Percentiles rank a stretch among this genome's conserved stretches.
Evolutionary conservation across 371 early-diverging fungal genomes (phyloP).

Genomic region (Mortierella sp.): DNA sequence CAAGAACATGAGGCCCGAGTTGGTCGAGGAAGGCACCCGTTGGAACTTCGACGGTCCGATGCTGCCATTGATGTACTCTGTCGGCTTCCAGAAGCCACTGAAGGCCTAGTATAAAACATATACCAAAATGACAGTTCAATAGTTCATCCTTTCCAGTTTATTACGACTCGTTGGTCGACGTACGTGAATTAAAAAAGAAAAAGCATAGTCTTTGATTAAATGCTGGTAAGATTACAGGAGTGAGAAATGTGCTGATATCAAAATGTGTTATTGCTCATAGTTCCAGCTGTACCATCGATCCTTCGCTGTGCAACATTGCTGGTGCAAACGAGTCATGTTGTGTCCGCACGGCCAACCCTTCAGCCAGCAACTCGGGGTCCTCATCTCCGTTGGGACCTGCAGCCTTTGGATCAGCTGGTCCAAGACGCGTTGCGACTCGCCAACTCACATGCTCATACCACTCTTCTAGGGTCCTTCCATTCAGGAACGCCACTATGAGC

Average conservation of each 20-base stretch:
- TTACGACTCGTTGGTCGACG: neutral
- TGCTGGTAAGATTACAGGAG: no score
- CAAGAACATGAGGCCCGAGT: slow-evolving; percentile 30
- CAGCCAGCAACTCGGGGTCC: slow-evolving; percentile 31
- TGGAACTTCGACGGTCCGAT: slow-evolving; percentile 33
- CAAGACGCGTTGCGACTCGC: slow-evolving; percentile 26
- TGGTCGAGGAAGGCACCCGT: slow-evolving; percentile 38
- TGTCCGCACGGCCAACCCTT: neutral
- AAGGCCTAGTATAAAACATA: no score
- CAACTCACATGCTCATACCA: slow-evolving; percentile 67
- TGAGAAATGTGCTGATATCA: no score
- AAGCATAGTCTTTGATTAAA: neutral
- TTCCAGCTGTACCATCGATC: no score
- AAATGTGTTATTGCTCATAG: no score
- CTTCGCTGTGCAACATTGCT: no score
- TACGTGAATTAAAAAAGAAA: neutral
- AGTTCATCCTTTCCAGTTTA: neutral
- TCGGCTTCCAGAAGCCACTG: slow-evolving; percentile 17
- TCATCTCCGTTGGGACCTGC: slow-evolving; percentile 47
- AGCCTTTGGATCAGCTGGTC: slow-evolving; percentile 19
- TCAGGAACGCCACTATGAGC: slow-evolving; percentile 87
- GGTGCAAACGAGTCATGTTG: neutral
- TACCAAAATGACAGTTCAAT: no score
- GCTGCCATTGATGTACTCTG: slow-evolving; percentile 52
- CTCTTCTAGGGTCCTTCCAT: slow-evolving; percentile 74